Base-by-base conservation (phyloP, 83 land plant genomes). In the Thuja plicata region DNA sequence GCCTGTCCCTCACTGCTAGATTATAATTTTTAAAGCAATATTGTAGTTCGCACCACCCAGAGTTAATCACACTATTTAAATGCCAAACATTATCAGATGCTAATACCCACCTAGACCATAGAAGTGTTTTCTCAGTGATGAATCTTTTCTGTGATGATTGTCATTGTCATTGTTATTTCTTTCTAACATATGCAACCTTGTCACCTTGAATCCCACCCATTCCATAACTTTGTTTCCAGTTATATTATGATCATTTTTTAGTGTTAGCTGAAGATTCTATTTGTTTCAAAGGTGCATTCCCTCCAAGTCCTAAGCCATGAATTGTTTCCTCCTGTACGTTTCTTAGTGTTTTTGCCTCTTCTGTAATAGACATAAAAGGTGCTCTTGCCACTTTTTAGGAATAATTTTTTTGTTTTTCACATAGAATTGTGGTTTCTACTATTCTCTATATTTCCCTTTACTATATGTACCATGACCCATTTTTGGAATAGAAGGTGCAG, bases 351-450 rank as follows among this genome's bases (percentile, higher is more conserved):
- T 93, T 93, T 73, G 97, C 99, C 54, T 99, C 99, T 80, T 91
- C 92, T 46, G 88, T 89, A 91, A 83, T 94, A 32, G 95, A 91
- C 32, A 93, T 94, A 76, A 95, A 93, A n/a, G n/a, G n/a, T 32
- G 95, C 93, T 41, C 99, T 97, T 83, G 94, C 93, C 54, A 98
- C 99, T 90, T 99, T 99, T 90, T 97, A 99, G 87, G 96, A 97
- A 92, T 97, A 96, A 89, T 97, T 95, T 95, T 97, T 46, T 99
- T 99, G 92, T 99, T 99, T 92, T 99, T 97, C 13, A 99, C 97
- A 88, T 92, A 99, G 81, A 93, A 97, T 85, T 97, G 97, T 48
- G 95, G 93, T 89, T 90, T 92, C 90, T 92, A 90, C 17, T 92
- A 82, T 24, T 37, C 73, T n/a, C 19, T 86, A 6, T 24, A 8